Base-by-base conservation (phyloP, 2,329 filamentous ascomycete species). In the Acrodontium crateriforme region DNA sequence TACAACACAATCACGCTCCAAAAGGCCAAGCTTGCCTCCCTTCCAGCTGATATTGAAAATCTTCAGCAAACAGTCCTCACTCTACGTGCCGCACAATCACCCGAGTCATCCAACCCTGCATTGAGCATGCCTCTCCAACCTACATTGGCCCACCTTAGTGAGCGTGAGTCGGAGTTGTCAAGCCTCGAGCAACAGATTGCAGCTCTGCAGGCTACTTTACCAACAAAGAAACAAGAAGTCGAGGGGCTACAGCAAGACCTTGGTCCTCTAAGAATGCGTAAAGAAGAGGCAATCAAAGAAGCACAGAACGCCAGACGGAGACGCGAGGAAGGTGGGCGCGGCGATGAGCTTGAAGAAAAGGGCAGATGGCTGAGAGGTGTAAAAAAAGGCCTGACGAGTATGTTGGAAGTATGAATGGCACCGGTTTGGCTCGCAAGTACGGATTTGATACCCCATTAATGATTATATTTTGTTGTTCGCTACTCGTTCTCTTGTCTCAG, bases 361-460 rank as follows among this genome's bases (percentile, higher is more conserved):
- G 80, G 76, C 5, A 62, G 78, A 39, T 87, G 80, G 80, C 73
- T 74, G 55, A 68, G 71, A 39, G 74, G 74, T 11, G 72, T 71
- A n/a, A 78, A 83, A 46, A 56, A 59, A 6, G 66, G 56, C 9
- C 50, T 84, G 50, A 71, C 59, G 45, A 63, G 68, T 33, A 71
- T 79, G 55, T 47, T 83, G 40, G 71, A 74, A 38, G 58, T 73
- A 2, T 51, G 38, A 51, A 12, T n/a, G 20, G 8, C 4, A n/a
- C n/a, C n/a, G n/a, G n/a, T n/a, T n/a, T n/a, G n/a, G n/a, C n/a
- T n/a, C n/a, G n/a, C n/a, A n/a, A n/a, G n/a, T n/a, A n/a, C n/a
- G n/a, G n/a, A n/a, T n/a, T n/a, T n/a, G n/a, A n/a, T n/a, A n/a
- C n/a, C n/a, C n/a, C n/a, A n/a, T n/a, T n/a, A n/a, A n/a, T n/a